A percentile compares a stretch with the other conserved stretches of the same genome.
Conservation (phyloP, 176 grass and related monocot species). For the sorghum (Sorghum bicolor) region Sorghum_bicolor_NCBIv3 NC_012871.2:4917001-4917500, state of each 20-base stretch:
- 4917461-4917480: too few relatives aligned
- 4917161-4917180: background rate
- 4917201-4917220: conserved; percentile 15
- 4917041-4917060: background rate
- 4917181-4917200: conserved; percentile 11
- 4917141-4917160: background rate
- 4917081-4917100: background rate
- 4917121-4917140: background rate
- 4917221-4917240: conserved; percentile 15
- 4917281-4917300: background rate
- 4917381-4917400: too few relatives aligned
- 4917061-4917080: background rate
- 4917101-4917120: background rate
- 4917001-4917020: too few relatives aligned
- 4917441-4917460: too few relatives aligned
- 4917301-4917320: background rate
- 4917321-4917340: too few relatives aligned
- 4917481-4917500: too few relatives aligned
- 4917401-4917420: background rate
- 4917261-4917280: background rate
- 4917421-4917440: too few relatives aligned
- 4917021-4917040: background rate
- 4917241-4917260: background rate
- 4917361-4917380: too few relatives aligned
- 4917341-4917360: too few relatives aligned